phyloP scores from a whole-genome alignment of 73 alveolate species.

The Uronychia setigera region DNA sequence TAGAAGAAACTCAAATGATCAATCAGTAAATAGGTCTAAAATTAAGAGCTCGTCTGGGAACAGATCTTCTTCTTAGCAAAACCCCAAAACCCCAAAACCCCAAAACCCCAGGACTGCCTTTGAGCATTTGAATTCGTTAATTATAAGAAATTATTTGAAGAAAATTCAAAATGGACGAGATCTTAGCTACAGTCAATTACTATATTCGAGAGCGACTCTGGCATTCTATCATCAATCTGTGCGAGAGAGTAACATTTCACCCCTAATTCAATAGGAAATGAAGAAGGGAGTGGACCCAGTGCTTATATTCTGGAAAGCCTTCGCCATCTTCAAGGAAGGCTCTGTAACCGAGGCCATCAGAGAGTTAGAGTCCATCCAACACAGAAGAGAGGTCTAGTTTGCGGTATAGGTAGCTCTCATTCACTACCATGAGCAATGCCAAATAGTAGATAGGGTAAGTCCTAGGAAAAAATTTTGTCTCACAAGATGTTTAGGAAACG shows the following conservation, averaged over 20 bases:
- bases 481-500: constrained; percentile 57
- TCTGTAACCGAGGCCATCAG: constrained; percentile 96
- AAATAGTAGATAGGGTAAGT: constrained; percentile 86
- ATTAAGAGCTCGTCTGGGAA: not conserved
- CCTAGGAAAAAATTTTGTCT: not conserved
- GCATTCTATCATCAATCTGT: constrained; percentile 77
- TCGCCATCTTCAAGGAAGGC: constrained; percentile 94
- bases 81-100: constrained; percentile 45
- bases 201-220: constrained; percentile 81
- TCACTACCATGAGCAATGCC: constrained; percentile 85
- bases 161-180: constrained; percentile 78
- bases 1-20: no score
- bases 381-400: constrained; percentile 90
- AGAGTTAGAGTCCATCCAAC: constrained; percentile 87
- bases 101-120: constrained; percentile 1
- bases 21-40: no score
- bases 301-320: constrained; percentile 97
- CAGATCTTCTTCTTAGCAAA: not conserved
- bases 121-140: constrained; percentile 33
- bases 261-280: constrained; percentile 68
- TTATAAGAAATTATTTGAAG: no score
- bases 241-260: constrained; percentile 42
- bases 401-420: constrained; percentile 90
- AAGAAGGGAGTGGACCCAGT: constrained; percentile 94
- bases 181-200: constrained; percentile 77